Base-by-base conservation (phyloP, 352 stramenopile genomes). In the Phytopythium cucurbitacearum region DNA sequence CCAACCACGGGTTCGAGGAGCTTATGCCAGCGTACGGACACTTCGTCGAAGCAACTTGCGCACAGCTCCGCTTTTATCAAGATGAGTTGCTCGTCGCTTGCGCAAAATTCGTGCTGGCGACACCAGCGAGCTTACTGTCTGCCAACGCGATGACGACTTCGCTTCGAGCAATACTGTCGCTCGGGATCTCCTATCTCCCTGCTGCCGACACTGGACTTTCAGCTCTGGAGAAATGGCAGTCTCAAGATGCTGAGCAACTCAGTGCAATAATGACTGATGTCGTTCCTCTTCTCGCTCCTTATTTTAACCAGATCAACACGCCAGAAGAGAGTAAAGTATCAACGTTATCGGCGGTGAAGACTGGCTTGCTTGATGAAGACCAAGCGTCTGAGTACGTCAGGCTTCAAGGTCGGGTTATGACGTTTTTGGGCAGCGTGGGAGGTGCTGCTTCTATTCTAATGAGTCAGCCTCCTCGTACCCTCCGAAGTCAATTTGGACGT, bases 81-180 rank as follows among this genome's bases (percentile, higher is more conserved):
- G 80, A 92, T 48, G 84, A 94, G 32, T 50, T 92, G 15, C 65
- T 91, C 16, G 69, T 92, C 38, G 71, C 78, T 5, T 73, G 65
- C 21, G 65, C 72, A 12, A 64, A 77, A 35, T 89, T 84, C 58
- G 69, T 90, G 16, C 65, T 94, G 13, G 56, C 66, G 36, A 66
- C 80, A 10, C 82, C 84, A 5, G 40, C 74, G 11, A 47, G 40
- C 34, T 48, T 89, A n/a, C 49, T 84, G 13, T 36, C 45, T 7
- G 53, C 75, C 16, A 46, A 71, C 13, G 52, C 53, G 13, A 65
- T 74, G 32, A 40, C 65, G 36, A 62, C 56, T 21, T 73, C 73
- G 4, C 33, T 91, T 16, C 62, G 72, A 28, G 69, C 79, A 32
- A 72, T 76, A 9, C 53, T 94, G 43, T 52, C 72, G 15, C 65